Evolutionary conservation across 176 grass and related monocot species (phyloP).

Genomic region (Hyparrhenia diplandra): DNA sequence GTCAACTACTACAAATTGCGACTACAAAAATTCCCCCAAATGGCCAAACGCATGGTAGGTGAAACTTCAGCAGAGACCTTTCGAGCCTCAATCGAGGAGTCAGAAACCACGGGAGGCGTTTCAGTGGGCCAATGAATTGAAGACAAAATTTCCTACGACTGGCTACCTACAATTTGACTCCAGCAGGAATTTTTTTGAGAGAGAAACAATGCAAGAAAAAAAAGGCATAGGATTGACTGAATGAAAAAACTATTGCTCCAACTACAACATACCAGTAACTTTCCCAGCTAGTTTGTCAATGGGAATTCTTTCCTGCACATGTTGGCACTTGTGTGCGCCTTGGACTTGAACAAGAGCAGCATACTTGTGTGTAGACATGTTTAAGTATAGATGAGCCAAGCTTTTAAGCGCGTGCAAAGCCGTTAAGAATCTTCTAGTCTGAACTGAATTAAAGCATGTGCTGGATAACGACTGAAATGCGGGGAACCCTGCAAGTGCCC

Average conservation of each 20-base stretch:
- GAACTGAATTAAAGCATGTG: neutral
- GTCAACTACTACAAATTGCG: neutral
- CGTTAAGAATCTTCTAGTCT: neutral
- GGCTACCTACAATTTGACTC: neutral
- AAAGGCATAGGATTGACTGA: neutral
- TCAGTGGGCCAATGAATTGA: neutral
- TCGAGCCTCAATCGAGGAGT: neutral
- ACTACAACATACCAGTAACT: neutral
- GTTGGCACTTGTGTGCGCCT: no score
- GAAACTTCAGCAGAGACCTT: neutral
- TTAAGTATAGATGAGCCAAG: no score
- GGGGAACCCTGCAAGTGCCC: neutral
- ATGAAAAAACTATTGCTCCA: neutral
- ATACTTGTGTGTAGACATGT: no score
- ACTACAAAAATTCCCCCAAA: neutral
- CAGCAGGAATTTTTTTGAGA: neutral
- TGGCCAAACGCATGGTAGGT: constrained; percentile 20
- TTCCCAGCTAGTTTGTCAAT: neutral
- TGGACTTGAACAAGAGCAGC: no score
- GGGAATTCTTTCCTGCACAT: no score
- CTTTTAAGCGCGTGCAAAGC: neutral
- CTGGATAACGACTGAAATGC: neutral
- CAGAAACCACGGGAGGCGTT: constrained; percentile 34
- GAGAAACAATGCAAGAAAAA: neutral
- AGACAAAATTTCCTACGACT: neutral